Base-by-base conservation (phyloP, 2,329 filamentous ascomycete genomes). In the Aspergillus pseudotamarii region DNA sequence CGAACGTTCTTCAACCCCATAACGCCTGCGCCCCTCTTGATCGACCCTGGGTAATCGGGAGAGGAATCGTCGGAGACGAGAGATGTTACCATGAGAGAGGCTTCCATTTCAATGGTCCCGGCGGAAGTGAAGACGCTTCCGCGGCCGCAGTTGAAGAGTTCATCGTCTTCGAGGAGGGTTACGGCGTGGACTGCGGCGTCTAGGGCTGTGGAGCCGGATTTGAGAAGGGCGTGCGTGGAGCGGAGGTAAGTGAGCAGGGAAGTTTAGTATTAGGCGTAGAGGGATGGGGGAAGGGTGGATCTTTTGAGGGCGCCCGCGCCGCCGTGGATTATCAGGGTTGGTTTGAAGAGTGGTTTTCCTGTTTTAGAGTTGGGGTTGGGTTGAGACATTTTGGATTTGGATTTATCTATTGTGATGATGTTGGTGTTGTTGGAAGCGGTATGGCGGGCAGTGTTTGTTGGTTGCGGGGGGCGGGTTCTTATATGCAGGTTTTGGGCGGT, bases 111-210 rank as follows among this genome's bases (percentile, higher is more conserved):
- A 75, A 94, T 93, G 66, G 89, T 85, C 21, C 93, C 94, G 68
- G 90, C 89, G 57, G 89, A 87, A 0, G 92, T 96, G 77, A 96
- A 97, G 23, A 96, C 93, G 57, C 93, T 91, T 59, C 94, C 94
- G 71, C 88, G 89, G 9, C 89, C 93, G 62, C 89, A 88, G 80
- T 97, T 97, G 84, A 95, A 96, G 5, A 96, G 85, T 2, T 89
- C 85, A 72, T 93, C 87, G 72, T 96, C 83, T 79, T 97, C 93
- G 19, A 97, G 86, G 30, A 89, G 83, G 1, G 83, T 81, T 12
- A 96, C 92, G 51, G 93, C 93, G 75, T 89, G 86, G 1, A 90
- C 89, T 1, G 92, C 92, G 0, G 88, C 86, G 60, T 92, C 88
- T 16, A 97, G 84, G 0, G 93, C 91, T 0, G 84, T 84, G 10